Evolutionary conservation across 345 rosid species (phyloP), one percentile per base, ranked within the genome.

Genomic region (Punica granatum): DNA sequence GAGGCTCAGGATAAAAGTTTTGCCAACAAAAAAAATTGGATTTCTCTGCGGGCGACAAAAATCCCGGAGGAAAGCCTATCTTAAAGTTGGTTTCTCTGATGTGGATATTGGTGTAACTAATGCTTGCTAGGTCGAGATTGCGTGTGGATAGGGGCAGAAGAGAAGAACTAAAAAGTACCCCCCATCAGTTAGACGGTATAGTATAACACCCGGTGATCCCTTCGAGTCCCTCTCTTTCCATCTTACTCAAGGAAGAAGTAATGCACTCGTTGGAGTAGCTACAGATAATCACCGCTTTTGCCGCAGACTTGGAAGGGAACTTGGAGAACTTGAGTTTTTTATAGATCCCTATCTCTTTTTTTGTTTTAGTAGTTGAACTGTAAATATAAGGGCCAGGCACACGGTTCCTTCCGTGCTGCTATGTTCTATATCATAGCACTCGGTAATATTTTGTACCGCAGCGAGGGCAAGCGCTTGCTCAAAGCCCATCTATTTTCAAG

Each of bases 91-190:
- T 56, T 56, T 56, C 15, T 30, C 18, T 33, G 11, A 26, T 56
- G 61, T 56, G 61, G 34, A 56, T 56, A 56, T 56, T 28, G 61
- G 33, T 56, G 61, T 56, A 56, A 28, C 61, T 56, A 30, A 28
- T 56, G 61, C 61, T 56, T 56, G 32, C 61, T 56, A 56, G 16
- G 61, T 56, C 7, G 33, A 30, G 61, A 10, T 28, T 56, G 61
- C 33, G 61, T 56, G 34, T 30, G 34, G 34, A 56, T 13, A 56
- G 5, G 32, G 58, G 34, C 16, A 51, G n/a, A 51, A 16, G 1
- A 51, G 30, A 23, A 56, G 61, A 26, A 26, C 34, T 1, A 56
- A 30, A 28, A 3, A 30, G 34, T 3, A 56, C 6, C 58, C 58
- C 58, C 34, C 6, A 30, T 56, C 61, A 30, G 34, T 13, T 26